A percentile compares a stretch with the other conserved stretches of the same genome.
Evolutionary conservation across 106 monocot genomes (phyloP).

Genomic region (Allium fistulosum): DNA sequence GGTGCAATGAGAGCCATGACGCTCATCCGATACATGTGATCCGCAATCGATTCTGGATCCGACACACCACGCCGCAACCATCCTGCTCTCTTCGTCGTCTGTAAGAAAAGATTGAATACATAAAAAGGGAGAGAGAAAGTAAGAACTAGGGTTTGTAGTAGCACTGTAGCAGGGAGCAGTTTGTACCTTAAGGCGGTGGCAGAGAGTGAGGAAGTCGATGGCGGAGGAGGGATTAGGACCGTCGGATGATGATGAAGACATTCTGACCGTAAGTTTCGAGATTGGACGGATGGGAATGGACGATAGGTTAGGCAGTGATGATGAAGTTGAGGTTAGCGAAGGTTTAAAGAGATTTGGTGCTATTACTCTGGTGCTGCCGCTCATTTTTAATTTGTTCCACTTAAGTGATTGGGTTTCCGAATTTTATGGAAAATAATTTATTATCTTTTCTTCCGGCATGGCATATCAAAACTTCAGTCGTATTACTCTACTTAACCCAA

Average conservation of each 20-base stretch:
- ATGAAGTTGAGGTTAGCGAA: background rate
- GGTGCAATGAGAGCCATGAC: conserved; percentile 72
- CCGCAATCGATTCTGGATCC: conserved; percentile 89
- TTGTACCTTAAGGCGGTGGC: conserved; percentile 59
- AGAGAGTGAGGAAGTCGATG: conserved; percentile 10
- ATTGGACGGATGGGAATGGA: conserved; percentile 1
- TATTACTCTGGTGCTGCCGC: background rate
- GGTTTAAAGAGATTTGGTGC: conserved; percentile 1
- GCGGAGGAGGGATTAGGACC: conserved; percentile 11
- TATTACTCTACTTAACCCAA: too few species aligned
- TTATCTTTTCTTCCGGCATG: background rate
- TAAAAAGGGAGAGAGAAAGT: conserved; percentile 9
- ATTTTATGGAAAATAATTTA: background rate
- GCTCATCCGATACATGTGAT: conserved; percentile 99
- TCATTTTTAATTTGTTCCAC: too few species aligned
- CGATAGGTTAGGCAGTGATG: background rate
- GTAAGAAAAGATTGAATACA: background rate
- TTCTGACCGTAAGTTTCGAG: conserved; percentile 14
- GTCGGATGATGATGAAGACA: conserved; percentile 8
- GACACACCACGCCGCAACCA: conserved; percentile 72
- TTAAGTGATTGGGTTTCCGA: background rate
- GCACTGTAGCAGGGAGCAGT: conserved; percentile 79
- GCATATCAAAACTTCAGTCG: background rate
- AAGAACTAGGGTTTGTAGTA: background rate
- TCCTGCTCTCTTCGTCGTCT: conserved; percentile 92